Evolutionary conservation across 352 stramenopile species (phyloP).

Genomic region (Phytophthora hibernalis): DNA sequence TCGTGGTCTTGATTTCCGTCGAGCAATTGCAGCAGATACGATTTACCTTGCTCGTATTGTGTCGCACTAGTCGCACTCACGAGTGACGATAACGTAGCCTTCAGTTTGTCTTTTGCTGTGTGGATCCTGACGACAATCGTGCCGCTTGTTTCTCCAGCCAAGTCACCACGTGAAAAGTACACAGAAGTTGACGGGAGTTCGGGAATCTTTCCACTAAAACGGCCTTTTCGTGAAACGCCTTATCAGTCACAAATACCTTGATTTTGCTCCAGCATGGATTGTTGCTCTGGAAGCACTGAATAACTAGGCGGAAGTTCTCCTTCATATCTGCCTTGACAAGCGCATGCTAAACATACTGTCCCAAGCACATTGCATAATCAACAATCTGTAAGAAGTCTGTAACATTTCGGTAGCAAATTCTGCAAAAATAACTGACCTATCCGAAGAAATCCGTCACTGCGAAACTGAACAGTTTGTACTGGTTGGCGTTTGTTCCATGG

Average conservation of each 20-base stretch:
- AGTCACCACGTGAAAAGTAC: neutral
- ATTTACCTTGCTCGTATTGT: neutral
- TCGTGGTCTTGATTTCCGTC: neutral
- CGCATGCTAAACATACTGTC: constrained; percentile 8
- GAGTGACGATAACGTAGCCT: neutral
- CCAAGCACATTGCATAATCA: neutral
- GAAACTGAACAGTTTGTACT: constrained; percentile 20
- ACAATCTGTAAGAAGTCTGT: neutral
- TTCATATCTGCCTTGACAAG: constrained; percentile 3
- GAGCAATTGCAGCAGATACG: neutral
- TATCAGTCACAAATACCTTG: constrained; percentile 11
- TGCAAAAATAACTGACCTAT: constrained; percentile 2
- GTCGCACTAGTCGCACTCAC: neutral
- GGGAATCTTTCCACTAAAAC: neutral
- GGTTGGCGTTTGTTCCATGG: constrained; percentile 6
- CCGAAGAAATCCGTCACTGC: constrained; percentile 13
- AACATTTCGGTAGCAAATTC: constrained; percentile 1
- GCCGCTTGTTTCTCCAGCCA: neutral
- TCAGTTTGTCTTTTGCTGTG: constrained; percentile 5
- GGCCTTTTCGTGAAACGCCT: constrained; percentile 12
- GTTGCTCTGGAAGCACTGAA: constrained; percentile 7
- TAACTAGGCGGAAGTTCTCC: neutral
- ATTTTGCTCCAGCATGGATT: constrained; percentile 1
- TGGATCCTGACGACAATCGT: neutral
- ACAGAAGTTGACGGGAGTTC: neutral